Conservation (phyloP, 306 rosid genomes). For the Vigna reflexopilosa region DNA sequence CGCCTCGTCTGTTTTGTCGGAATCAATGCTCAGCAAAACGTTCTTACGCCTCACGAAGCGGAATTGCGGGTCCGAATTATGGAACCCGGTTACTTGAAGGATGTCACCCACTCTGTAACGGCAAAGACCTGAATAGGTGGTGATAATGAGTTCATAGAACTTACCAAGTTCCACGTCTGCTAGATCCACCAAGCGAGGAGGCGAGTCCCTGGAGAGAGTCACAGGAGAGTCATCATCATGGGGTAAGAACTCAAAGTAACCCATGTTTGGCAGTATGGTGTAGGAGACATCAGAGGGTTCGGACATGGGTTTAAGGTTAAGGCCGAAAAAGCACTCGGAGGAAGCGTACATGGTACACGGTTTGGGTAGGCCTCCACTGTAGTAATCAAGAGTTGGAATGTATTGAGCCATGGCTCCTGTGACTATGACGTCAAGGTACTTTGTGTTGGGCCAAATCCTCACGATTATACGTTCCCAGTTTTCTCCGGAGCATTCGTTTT, state of each 20-base stretch:
- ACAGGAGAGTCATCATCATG: conserved; percentile 60
- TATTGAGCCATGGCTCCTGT: conserved; percentile 99
- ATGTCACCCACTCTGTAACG: conserved; percentile 93
- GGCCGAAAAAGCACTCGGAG: conserved; percentile 91
- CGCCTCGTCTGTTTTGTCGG: conserved; percentile 86
- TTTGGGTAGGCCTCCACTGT: conserved; percentile 71
- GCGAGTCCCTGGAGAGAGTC: conserved; percentile 57
- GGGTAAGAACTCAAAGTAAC: conserved; percentile 82
- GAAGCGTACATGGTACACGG: conserved; percentile 96
- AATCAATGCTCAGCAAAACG: conserved; percentile 80
- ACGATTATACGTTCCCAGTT: conserved; percentile 81
- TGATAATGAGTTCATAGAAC: conserved; percentile 74
- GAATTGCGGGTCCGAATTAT: conserved; percentile 76
- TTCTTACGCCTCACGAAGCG: conserved; percentile 82
- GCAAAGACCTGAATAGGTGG: conserved; percentile 79
- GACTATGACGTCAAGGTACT: conserved; percentile 84
- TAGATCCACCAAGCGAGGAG: conserved; percentile 72
- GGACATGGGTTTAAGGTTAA: conserved; percentile 74
- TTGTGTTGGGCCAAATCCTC: conserved; percentile 92
- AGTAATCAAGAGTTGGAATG: conserved; percentile 79
- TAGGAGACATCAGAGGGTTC: conserved; percentile 80
- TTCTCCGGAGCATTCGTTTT: conserved; percentile 55
- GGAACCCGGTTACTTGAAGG: conserved; percentile 76
- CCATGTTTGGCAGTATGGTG: conserved; percentile 98
- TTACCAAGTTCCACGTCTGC: conserved; percentile 77